phyloP scores from a whole-genome alignment of 495 filamentous ascomycete genomes.

The Aspergillus carlsbadensis region DNA sequence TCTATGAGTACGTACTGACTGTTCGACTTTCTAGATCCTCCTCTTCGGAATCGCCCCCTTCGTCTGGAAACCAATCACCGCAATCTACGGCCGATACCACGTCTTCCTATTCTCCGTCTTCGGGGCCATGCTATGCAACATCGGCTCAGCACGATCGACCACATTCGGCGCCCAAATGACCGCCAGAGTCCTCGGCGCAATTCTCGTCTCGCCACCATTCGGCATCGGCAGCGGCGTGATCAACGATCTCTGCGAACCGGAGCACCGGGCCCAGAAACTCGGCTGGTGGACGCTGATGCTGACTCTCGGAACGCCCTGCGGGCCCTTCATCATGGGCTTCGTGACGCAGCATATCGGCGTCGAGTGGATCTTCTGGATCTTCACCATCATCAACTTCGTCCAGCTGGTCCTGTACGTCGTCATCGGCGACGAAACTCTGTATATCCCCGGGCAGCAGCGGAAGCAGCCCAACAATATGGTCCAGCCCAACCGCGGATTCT shows the following conservation, averaged over 20 bases:
- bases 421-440: constrained; percentile 16
- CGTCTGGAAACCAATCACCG: constrained; percentile 34
- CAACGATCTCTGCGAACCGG: constrained; percentile 28
- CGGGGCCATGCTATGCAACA: constrained; percentile 34
- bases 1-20: background rate
- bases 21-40: constrained; percentile 30
- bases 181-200: constrained; percentile 27
- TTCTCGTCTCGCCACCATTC: constrained; percentile 33
- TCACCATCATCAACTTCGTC: constrained; percentile 32
- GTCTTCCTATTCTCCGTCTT: constrained; percentile 31
- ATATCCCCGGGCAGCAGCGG: background rate
- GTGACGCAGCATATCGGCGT: constrained; percentile 30
- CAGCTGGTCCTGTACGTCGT: constrained; percentile 27
- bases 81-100: constrained; percentile 30
- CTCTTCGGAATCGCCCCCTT: constrained; percentile 30
- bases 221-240: constrained; percentile 35
- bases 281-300: constrained; percentile 36
- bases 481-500: constrained; percentile 5
- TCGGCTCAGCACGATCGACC: constrained; percentile 31
- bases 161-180: constrained; percentile 31
- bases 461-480: background rate
- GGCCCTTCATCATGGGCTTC: constrained; percentile 36
- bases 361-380: constrained; percentile 38
- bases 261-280: constrained; percentile 29
- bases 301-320: constrained; percentile 29